phyloP scores from a whole-genome alignment of 164 flowering plant genomes.

The Magnolia sinica region DNA sequence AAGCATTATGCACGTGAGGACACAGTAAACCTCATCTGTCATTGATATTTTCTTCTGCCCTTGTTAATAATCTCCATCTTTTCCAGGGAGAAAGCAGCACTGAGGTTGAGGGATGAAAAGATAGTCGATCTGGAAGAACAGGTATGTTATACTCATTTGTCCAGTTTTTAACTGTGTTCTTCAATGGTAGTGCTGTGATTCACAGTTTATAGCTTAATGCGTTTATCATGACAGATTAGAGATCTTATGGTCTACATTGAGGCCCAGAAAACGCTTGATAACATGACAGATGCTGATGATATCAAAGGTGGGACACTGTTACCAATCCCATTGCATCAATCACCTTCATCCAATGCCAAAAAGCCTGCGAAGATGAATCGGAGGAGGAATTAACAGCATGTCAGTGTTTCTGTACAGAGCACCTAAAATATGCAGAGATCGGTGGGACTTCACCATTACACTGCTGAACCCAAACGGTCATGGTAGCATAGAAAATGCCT shows the following conservation, averaged over 20 bases:
- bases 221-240: conserved; percentile 50
- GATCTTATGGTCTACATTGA: conserved; percentile 70
- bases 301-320: conserved; percentile 70
- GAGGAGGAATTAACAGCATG: conserved; percentile 38
- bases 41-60: neutral
- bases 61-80: neutral
- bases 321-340: conserved; percentile 48
- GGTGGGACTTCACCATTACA: too few relatives aligned
- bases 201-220: neutral
- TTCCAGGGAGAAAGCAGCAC: conserved; percentile 39
- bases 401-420: neutral
- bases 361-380: conserved; percentile 44
- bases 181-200: neutral
- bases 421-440: too few relatives aligned
- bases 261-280: conserved; percentile 64
- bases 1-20: too few relatives aligned
- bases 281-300: conserved; percentile 52
- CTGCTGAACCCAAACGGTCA: too few relatives aligned
- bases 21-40: too few relatives aligned
- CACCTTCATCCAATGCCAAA: conserved; percentile 38
- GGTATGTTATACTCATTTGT: conserved; percentile 30
- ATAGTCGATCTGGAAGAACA: conserved; percentile 84
- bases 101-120: conserved; percentile 46
- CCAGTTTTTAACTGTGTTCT: neutral
- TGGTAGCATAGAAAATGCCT: too few relatives aligned